Conservation (phyloP, 352 stramenopile genomes). For the Phytophthora rubi region DNA sequence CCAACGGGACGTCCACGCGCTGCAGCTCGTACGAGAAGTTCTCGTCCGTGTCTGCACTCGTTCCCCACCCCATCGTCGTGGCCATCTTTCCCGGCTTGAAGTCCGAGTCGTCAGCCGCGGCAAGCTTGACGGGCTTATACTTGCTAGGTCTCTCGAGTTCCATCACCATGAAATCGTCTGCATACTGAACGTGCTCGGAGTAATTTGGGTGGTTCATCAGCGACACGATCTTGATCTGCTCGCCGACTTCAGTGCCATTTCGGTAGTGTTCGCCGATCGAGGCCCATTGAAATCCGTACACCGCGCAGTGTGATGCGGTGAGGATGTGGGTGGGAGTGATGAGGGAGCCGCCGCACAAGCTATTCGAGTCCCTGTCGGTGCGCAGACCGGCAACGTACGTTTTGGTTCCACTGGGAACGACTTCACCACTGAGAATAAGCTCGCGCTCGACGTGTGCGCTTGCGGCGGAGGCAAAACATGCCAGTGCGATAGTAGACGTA, state of each 20-base stretch:
- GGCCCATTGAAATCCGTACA: constrained; percentile 1
- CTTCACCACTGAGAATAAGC: constrained; percentile 44
- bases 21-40: constrained; percentile 39
- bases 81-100: constrained; percentile 35
- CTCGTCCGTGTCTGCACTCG: constrained; percentile 20
- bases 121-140: constrained; percentile 42
- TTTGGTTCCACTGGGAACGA: constrained; percentile 40
- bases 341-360: constrained; percentile 17
- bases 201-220: constrained; percentile 29
- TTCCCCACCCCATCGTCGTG: constrained; percentile 42
- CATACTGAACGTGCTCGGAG: constrained; percentile 5
- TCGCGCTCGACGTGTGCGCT: constrained; percentile 14
- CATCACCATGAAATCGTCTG: constrained; percentile 50
- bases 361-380: constrained; percentile 7
- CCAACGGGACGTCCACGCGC: constrained; percentile 42
- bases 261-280: constrained; percentile 15
- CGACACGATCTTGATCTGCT: constrained; percentile 25
- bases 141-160: constrained; percentile 43
- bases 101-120: constrained; percentile 26
- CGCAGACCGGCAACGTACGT: constrained; percentile 39
- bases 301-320: constrained; percentile 15
- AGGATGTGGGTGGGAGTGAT: constrained; percentile 24
- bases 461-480: not conserved
- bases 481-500: not conserved
- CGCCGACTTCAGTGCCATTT: constrained; percentile 20